Conservation (phyloP, 305 asterid genomes). For the Plantago lanceolata region DNA sequence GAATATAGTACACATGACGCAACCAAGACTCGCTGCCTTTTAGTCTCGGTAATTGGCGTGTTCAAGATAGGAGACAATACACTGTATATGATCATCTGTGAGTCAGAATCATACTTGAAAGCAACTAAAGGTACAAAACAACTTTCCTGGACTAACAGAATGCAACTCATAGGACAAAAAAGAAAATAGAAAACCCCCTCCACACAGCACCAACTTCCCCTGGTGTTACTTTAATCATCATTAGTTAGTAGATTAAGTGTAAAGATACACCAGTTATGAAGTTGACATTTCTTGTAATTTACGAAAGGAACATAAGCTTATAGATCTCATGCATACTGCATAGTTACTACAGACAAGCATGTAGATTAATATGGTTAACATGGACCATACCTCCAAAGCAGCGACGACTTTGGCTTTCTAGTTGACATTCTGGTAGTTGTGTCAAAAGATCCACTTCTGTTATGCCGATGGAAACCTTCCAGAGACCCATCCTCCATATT, state of each 20-base stretch:
- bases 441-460: constrained; percentile 52
- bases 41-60: constrained; percentile 88
- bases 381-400: constrained; percentile 88
- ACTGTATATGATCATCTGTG: constrained; percentile 45
- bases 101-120: constrained; percentile 30
- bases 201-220: constrained; percentile 15
- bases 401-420: constrained; percentile 85
- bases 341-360: constrained; percentile 13
- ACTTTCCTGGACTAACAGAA: constrained; percentile 9
- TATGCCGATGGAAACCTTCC: constrained; percentile 51
- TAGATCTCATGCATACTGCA: constrained; percentile 2
- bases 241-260: constrained; percentile 8
- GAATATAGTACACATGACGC: constrained; percentile 91
- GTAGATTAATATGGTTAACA: constrained; percentile 15
- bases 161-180: constrained; percentile 22
- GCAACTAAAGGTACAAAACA: neutral
- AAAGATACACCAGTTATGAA: constrained; percentile 9
- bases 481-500: constrained; percentile 47
- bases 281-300: constrained; percentile 14
- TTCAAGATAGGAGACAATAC: constrained; percentile 92
- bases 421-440: constrained; percentile 50
- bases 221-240: constrained; percentile 1
- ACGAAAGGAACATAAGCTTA: constrained; percentile 13
- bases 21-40: constrained; percentile 95
- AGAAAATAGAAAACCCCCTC: constrained; percentile 18